These are phyloP conservation scores for Colletotrichum sp. DNA, from an alignment of 2,329 filamentous ascomycete genomes.

Conservation along the genomic window DNA sequence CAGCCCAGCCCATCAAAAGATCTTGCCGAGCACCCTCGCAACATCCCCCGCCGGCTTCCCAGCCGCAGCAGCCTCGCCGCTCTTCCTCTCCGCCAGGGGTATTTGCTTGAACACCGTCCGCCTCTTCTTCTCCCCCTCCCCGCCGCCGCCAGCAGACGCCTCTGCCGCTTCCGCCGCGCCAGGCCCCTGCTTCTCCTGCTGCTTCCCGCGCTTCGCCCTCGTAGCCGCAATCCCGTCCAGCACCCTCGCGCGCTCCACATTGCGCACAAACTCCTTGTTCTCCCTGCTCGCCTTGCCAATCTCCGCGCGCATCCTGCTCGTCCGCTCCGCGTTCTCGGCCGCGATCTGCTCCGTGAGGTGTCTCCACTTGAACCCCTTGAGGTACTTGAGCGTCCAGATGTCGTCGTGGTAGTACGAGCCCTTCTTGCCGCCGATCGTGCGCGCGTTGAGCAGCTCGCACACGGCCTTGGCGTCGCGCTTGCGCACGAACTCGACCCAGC, in stretches of 20 bases:
- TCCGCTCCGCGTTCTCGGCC: conserved; percentile 80
- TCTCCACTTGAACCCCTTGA: conserved; percentile 85
- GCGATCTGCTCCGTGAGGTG: conserved; percentile 78
- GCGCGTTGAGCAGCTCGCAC: conserved; percentile 77
- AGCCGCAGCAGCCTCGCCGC: conserved; percentile 45
- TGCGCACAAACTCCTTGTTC: conserved; percentile 81
- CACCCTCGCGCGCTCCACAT: conserved; percentile 82
- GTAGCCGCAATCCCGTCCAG: conserved; percentile 74
- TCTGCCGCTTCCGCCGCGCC: not conserved
- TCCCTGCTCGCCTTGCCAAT: conserved; percentile 77
- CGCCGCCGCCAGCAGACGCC: conserved; percentile 17
- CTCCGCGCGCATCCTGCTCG: conserved; percentile 77
- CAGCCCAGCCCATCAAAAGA: conserved; percentile 50
- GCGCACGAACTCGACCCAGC: conserved; percentile 82
- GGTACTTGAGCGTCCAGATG: conserved; percentile 83
- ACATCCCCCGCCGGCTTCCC: conserved; percentile 60
- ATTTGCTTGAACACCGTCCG: conserved; percentile 71
- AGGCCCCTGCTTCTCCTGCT: conserved; percentile 22
- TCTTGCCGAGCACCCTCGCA: conserved; percentile 66
- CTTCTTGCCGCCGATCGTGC: conserved; percentile 84
- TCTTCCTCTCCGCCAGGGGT: conserved; percentile 57
- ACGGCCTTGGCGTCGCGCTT: conserved; percentile 81
- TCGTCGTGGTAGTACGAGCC: conserved; percentile 84
- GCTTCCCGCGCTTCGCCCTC: conserved; percentile 50
- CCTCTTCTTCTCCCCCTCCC: conserved; percentile 29